Conservation (phyloP, 2,329 filamentous ascomycete species). For the Arthrobotrys musiformis region DNA sequence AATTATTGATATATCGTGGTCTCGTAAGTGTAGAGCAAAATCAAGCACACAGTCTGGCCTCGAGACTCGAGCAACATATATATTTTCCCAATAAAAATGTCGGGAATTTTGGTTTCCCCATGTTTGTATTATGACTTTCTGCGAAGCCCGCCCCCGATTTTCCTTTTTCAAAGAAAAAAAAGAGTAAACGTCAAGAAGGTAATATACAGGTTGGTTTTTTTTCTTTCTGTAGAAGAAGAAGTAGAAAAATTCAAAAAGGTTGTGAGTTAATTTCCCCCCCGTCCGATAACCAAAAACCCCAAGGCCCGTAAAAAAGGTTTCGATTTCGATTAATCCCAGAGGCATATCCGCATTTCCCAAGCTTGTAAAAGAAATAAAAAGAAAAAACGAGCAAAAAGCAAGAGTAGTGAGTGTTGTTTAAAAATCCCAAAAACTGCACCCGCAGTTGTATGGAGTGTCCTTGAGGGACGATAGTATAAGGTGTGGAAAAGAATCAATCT, state of each 20-base stretch:
- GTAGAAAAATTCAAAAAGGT: not conserved
- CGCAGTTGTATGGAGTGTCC: no score
- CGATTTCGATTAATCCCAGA: constrained; percentile 28
- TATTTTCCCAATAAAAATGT: no score
- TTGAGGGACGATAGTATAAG: no score
- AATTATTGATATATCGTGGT: no score
- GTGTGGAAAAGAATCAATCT: not conserved
- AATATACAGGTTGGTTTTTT: constrained; percentile 44
- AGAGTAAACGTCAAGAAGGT: constrained; percentile 31
- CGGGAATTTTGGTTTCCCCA: no score
- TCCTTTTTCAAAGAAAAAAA: no score
- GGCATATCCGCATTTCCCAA: constrained; percentile 14
- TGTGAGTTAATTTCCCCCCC: not conserved
- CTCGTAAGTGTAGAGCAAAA: no score
- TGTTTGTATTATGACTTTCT: constrained; percentile 33
- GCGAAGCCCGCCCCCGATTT: constrained; percentile 31
- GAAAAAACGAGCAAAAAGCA: not conserved
- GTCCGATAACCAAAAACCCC: not conserved
- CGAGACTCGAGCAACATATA: no score
- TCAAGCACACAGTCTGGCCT: no score
- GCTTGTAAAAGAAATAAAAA: not conserved
- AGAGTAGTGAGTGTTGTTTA: constrained; percentile 18
- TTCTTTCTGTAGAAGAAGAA: not conserved
- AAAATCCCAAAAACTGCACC: constrained; percentile 16
- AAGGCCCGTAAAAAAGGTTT: constrained; percentile 12